Base-by-base conservation (phyloP, 257 asterid genomes). In the Datura wrightii region DNA sequence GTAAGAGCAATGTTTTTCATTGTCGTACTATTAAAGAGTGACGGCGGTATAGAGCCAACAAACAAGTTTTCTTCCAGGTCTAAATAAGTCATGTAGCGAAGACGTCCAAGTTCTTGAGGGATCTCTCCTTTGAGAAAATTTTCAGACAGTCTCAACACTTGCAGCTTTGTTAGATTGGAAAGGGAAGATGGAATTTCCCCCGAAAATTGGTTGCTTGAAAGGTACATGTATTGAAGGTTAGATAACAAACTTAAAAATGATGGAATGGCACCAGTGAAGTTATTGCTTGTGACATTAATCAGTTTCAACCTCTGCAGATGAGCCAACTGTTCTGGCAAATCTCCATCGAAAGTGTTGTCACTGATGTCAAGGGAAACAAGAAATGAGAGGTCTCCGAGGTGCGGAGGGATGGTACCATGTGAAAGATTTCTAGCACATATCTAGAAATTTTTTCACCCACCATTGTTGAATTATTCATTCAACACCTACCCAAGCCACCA, bases 81-180 rank as follows among this genome's bases (percentile, higher is more conserved):
- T 1, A 88, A 59, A 8, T 1, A 9, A 46, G 60, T 44, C 80
- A 86, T 58, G 4, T 63, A 19, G 6, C 79, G 3, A 79, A 84
- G 84, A 36, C 63, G 52, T 55, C 87, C 72, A 10, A 80, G 46
- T 80, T 88, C 85, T 81, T 66, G 82, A 4, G 90, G 90, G 19
- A 84, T 72, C 37, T 19, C 34, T n/a, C 58, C 52, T 71, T 41
- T 5, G 3, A 63, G 71, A 31, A 31, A 11, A 31, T 63, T 63
- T 31, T 6, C 6, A 5, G 3, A 24, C 39, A 63, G 31, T 1
- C 42, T 31, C 42, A 63, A 63, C 42, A 10, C 16, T 11, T 31
- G 8, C 42, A 63, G 18, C 71, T 31, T 63, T 63, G 71, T 63
- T 10, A 63, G 42, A 63, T 63, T 63, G 18, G 71, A 63, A 31